Base-by-base conservation (phyloP, 352 stramenopile genomes). In the Phytophthora sojae region DNA sequence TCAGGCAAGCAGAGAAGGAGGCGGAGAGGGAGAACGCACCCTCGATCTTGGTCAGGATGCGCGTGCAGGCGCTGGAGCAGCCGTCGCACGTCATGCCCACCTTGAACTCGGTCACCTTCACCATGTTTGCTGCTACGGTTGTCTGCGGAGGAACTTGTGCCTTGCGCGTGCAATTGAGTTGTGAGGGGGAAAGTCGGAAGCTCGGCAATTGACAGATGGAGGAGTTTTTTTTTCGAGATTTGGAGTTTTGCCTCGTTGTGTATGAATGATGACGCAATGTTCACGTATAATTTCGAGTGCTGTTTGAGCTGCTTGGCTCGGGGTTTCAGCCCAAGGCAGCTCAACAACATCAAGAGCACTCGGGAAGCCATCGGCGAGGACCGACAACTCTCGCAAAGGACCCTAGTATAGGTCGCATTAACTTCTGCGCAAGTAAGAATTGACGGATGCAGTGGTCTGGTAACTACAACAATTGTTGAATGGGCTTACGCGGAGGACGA, bases 1-100 rank as follows among this genome's bases (percentile, higher is more conserved):
- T 6, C 26, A 30, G 6, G 6, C 26, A 0, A 4, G 7, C 29
- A 32, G 29, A 32, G 29, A 32, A 32, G 29, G 29, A 32, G 29
- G n/a, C 21, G 44, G 26, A 26, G 11, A 14, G 37, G 14, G 23
- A 11, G 8, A 15, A 78, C 76, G 69, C 69, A 94, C 88, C 90
- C 60, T 92, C 83, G 65, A 97, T 95, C 85, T 97, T 96, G 73
- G 45, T 91, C 54, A 97, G 88, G 71, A 97, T 97, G 74, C 90
- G 89, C 65, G 89, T 95, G 84, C 89, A 91, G 68, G 91, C 90
- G 75, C 79, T 92, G 59, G 88, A 96, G 86, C 90, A 97, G 79
- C 89, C 91, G 32, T 95, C 89, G 83, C 91, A 97, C 44, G 88
- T 95, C 90, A 96, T 96, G 73, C 89, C 88, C 61, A 96, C 90